phyloP scores from a whole-genome alignment of 805 yeast species.

The Wickerhamiella brachini region DNA sequence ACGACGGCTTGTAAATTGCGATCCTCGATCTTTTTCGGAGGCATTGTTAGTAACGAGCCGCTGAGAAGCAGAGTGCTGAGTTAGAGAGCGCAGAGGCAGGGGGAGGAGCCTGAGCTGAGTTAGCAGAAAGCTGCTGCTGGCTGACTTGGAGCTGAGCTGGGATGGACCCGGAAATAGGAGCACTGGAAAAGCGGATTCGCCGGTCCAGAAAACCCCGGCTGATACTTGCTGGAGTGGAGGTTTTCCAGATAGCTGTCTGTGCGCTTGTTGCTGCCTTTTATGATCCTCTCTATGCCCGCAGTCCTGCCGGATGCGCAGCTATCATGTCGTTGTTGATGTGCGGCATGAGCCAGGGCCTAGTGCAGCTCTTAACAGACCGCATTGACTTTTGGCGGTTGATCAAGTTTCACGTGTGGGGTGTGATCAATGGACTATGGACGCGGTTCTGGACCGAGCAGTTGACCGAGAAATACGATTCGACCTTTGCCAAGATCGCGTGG shows the following conservation, averaged over 20 bases:
- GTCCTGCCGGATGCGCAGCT: slow-evolving; percentile 23
- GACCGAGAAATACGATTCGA: slow-evolving; percentile 12
- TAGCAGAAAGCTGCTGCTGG: background rate
- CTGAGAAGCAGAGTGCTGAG: background rate
- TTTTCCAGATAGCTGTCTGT: slow-evolving; percentile 16
- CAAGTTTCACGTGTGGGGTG: slow-evolving; percentile 28
- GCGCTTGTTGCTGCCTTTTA: slow-evolving; percentile 15
- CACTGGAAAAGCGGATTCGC: slow-evolving; percentile 16
- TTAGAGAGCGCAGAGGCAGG: too few species aligned
- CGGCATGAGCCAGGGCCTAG: slow-evolving; percentile 24
- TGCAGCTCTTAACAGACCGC: slow-evolving; percentile 18
- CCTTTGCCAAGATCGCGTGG: slow-evolving; percentile 17
- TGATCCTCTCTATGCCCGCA: slow-evolving; percentile 14
- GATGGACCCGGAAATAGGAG: slow-evolving; percentile 15
- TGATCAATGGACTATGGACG: slow-evolving; percentile 24
- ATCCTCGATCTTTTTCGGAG: slow-evolving; percentile 12
- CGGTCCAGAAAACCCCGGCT: slow-evolving; percentile 14
- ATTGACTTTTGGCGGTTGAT: slow-evolving; percentile 13
- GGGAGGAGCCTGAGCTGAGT: too few species aligned
- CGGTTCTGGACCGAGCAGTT: slow-evolving; percentile 27
- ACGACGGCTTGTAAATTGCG: slow-evolving; percentile 72
- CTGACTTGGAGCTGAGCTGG: background rate
- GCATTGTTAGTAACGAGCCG: slow-evolving; percentile 2
- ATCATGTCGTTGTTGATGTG: slow-evolving; percentile 20
- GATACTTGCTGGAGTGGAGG: slow-evolving; percentile 7